A percentile compares a stretch with the other conserved stretches of the same genome.
These are phyloP conservation scores for Lepidium aucheri DNA, from an alignment of 345 rosid genomes.

Conservation along the genomic window DNA sequence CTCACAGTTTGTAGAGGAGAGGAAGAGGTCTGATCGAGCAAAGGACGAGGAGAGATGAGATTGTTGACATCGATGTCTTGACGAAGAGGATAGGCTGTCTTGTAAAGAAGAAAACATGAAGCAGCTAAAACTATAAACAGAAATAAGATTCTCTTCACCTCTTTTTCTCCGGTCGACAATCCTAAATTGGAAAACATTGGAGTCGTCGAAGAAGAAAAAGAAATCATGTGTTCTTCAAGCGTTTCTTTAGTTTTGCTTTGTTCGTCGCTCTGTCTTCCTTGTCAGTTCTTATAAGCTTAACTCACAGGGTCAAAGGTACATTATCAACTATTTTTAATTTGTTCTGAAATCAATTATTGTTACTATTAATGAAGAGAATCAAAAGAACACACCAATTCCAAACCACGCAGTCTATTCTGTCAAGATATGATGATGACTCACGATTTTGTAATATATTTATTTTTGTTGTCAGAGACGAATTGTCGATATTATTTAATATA, in stretches of 20 bases:
- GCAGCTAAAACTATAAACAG: constrained; percentile 12
- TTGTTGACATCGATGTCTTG: not conserved
- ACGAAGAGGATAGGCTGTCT: constrained; percentile 14
- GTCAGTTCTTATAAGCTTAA: not conserved
- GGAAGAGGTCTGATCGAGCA: not conserved
- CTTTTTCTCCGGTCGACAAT: not conserved
- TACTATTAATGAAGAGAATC: not conserved
- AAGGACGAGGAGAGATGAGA: constrained; percentile 12
- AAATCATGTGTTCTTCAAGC: constrained; percentile 11
- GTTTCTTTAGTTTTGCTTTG: too few relatives aligned
- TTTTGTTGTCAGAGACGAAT: too few relatives aligned
- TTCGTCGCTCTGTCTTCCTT: not conserved
- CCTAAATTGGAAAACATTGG: not conserved
- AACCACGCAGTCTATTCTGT: too few relatives aligned
- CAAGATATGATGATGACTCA: too few relatives aligned
- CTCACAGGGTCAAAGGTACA: not conserved
- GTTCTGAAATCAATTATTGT: not conserved
- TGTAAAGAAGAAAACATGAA: constrained; percentile 22
- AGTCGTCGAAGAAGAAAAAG: constrained; percentile 5
- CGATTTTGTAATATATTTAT: too few relatives aligned
- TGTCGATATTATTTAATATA: too few relatives aligned
- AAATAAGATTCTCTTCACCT: constrained; percentile 9
- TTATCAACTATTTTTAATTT: too few relatives aligned
- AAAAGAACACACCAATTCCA: not conserved
- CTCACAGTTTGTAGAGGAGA: constrained; percentile 9